These are phyloP conservation scores for Verticillium longisporum DNA, from an alignment of 2,329 filamentous ascomycete genomes.

Conservation along the genomic window DNA sequence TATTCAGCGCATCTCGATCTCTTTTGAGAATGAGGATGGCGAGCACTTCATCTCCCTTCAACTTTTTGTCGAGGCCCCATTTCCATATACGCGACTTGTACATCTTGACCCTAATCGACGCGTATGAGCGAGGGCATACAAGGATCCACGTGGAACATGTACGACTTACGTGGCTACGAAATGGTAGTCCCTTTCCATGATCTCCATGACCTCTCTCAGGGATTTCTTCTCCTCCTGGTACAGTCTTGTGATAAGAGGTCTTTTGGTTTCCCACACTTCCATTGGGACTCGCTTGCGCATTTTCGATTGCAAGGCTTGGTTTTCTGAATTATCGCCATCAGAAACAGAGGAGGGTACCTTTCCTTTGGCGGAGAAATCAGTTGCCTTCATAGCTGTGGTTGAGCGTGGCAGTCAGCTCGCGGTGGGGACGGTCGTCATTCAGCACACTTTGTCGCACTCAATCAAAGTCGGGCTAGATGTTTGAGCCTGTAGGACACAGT, in stretches of 20 bases:
- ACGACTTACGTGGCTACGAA: slow-evolving; percentile 31
- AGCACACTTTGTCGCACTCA: background rate
- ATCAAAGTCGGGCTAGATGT: background rate
- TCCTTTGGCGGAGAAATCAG: slow-evolving; percentile 8
- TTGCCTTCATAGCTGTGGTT: background rate
- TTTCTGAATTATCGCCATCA: slow-evolving; percentile 20
- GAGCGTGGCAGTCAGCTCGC: background rate
- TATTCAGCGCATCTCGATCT: slow-evolving; percentile 26
- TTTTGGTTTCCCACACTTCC: slow-evolving; percentile 25
- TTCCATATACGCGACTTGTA: slow-evolving; percentile 35
- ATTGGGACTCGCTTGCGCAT: slow-evolving; percentile 22
- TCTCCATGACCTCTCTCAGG: slow-evolving; percentile 32
- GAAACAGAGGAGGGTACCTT: slow-evolving; percentile 18
- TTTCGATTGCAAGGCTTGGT: slow-evolving; percentile 7
- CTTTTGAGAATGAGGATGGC: slow-evolving; percentile 28
- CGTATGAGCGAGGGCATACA: background rate
- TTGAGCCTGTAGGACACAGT: background rate
- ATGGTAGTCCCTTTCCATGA: slow-evolving; percentile 27
- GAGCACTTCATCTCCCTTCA: slow-evolving; percentile 32
- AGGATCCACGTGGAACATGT: background rate
- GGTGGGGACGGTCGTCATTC: background rate
- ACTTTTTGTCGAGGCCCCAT: slow-evolving; percentile 34
- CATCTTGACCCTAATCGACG: slow-evolving; percentile 28
- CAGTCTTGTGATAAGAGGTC: slow-evolving; percentile 26
- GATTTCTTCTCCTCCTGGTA: slow-evolving; percentile 33